Evolutionary conservation across 2,329 filamentous ascomycete genomes (phyloP).

Genomic region (Trichoderma lentiforme): DNA sequence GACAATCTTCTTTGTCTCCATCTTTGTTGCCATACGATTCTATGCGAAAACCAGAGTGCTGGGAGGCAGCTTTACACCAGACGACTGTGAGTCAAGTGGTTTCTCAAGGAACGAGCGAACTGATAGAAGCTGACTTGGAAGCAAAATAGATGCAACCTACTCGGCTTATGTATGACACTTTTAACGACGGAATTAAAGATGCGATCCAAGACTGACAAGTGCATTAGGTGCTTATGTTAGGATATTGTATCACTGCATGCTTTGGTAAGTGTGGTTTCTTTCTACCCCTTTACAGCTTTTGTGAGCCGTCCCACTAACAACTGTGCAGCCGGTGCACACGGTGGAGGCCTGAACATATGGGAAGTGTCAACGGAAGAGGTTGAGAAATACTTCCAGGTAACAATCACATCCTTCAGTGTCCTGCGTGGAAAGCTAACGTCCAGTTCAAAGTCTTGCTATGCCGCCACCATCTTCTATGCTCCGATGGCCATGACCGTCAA

Average conservation of each 20-base stretch:
- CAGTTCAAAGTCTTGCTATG: slow-evolving; percentile 36
- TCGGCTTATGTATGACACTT: slow-evolving; percentile 20
- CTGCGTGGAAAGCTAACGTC: background rate
- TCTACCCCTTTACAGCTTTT: background rate
- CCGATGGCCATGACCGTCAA: slow-evolving; percentile 44
- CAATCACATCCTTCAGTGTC: background rate
- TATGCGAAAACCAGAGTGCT: slow-evolving; percentile 26
- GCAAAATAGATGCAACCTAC: slow-evolving; percentile 22
- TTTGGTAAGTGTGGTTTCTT: slow-evolving; percentile 22
- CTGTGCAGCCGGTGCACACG: slow-evolving; percentile 27
- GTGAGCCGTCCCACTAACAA: background rate
- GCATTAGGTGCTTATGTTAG: slow-evolving; percentile 28
- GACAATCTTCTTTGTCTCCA: slow-evolving; percentile 27
- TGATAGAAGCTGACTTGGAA: background rate
- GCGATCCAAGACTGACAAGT: background rate
- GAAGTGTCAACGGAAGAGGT: slow-evolving; percentile 32
- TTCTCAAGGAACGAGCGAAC: background rate
- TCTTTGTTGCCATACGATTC: slow-evolving; percentile 26
- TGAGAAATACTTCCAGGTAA: slow-evolving; percentile 36
- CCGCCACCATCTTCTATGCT: slow-evolving; percentile 43
- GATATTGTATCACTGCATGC: slow-evolving; percentile 27
- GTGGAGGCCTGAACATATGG: slow-evolving; percentile 35
- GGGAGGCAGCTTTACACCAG: slow-evolving; percentile 20
- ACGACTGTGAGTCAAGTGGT: slow-evolving; percentile 28
- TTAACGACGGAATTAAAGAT: background rate